phyloP scores from a whole-genome alignment of 208 protist genomes.

The Trichomonas vaginalis region DNA sequence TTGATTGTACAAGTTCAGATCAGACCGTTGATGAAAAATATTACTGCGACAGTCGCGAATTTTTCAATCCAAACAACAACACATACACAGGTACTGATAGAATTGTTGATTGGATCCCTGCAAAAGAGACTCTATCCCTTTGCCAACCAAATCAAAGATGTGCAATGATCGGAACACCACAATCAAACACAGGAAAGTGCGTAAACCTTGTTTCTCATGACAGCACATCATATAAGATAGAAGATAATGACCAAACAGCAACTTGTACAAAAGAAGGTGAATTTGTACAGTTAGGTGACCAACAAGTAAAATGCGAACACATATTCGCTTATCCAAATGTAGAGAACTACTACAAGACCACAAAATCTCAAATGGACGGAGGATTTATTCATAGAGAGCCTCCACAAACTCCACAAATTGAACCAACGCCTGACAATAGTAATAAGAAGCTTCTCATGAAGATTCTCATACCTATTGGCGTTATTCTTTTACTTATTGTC shows the following conservation, averaged over 20 bases:
- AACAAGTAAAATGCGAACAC: not conserved
- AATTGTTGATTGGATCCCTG: not conserved
- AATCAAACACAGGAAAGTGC: not conserved
- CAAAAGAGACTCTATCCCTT: not conserved
- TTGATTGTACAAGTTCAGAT: not conserved
- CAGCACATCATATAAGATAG: not conserved
- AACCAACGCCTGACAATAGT: too few relatives aligned
- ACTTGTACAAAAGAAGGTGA: not conserved
- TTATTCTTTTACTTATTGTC: too few relatives aligned
- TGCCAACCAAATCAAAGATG: not conserved
- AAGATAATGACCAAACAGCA: not conserved
- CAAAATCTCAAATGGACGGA: not conserved
- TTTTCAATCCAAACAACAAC: not conserved
- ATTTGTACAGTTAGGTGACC: not conserved
- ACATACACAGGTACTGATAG: not conserved
- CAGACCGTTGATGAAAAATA: not conserved
- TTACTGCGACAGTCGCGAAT: not conserved
- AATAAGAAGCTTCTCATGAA: too few relatives aligned
- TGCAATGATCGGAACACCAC: not conserved
- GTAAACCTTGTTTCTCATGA: not conserved
- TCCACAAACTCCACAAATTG: too few relatives aligned
- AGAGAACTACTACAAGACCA: not conserved
- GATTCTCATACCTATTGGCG: too few relatives aligned
- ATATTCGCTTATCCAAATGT: not conserved
- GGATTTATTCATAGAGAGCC: too few relatives aligned